phyloP scores from a whole-genome alignment of 352 stramenopile species.

The Pythium insidiosum region DNA sequence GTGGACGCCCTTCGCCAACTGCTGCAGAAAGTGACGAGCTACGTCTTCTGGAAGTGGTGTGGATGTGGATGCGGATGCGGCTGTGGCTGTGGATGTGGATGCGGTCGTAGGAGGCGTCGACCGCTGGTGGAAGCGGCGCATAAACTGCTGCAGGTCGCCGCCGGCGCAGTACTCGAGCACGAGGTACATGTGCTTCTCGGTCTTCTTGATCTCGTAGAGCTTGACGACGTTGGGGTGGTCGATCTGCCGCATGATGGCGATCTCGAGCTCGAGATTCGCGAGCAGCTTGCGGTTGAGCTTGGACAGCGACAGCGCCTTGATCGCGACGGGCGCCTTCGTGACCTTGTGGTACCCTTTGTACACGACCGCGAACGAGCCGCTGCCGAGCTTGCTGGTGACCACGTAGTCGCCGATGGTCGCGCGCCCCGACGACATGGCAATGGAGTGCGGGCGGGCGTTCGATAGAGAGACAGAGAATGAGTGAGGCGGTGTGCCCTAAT shows the following conservation, averaged over 20 bases:
- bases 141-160: slow-evolving; percentile 93
- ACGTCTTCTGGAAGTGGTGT: slow-evolving; percentile 22
- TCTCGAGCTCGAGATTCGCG: slow-evolving; percentile 95
- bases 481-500: too few species aligned
- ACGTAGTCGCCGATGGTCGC: slow-evolving; percentile 82
- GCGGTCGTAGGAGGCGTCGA: too few species aligned
- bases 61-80: neutral
- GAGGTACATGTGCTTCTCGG: slow-evolving; percentile 93
- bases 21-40: slow-evolving; percentile 50
- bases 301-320: slow-evolving; percentile 92
- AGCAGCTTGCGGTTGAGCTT: slow-evolving; percentile 95
- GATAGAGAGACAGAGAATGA: too few species aligned
- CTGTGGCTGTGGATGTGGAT: too few species aligned
- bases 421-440: too few species aligned
- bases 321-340: slow-evolving; percentile 76
- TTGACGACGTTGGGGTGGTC: slow-evolving; percentile 95
- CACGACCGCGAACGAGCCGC: slow-evolving; percentile 90
- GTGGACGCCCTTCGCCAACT: slow-evolving; percentile 66
- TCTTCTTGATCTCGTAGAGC: slow-evolving; percentile 95
- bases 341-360: slow-evolving; percentile 79
- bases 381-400: slow-evolving; percentile 87
- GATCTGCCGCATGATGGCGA: slow-evolving; percentile 93
- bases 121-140: slow-evolving; percentile 54
- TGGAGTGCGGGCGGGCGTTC: too few species aligned
- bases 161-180: slow-evolving; percentile 95